Evolutionary conservation across 2,329 filamentous ascomycete genomes (phyloP), one percentile per base, ranked within the genome.

Genomic region (Nothophaeocryptopus gaeumannii): DNA sequence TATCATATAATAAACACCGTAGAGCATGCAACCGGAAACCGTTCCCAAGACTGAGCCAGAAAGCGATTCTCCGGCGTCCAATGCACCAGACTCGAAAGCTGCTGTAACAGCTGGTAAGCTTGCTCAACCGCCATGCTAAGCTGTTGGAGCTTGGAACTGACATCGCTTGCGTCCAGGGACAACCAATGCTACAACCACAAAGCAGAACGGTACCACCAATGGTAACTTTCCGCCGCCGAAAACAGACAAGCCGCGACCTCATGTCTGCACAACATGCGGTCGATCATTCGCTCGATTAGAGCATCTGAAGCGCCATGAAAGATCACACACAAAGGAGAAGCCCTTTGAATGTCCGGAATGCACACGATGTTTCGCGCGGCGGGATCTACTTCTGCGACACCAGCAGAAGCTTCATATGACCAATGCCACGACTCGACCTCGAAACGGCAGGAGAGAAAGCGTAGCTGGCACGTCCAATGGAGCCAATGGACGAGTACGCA

Each of bases 341-440:
- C 93, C 93, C 1, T 99, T 99, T 63, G 90, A 96, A 72, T 99
- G 93, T 65, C 89, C 89, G 26, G 89, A 97, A 70, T 99, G 93
- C 72, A 81, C 89, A 33, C 78, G 93, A 72, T 97, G 93, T 74
- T 99, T 99, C 72, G 93, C 93, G 53, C 84, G 93, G 54, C 84
- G 93, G 59, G 93, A 99, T 71, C 74, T 99, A 60, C 79, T 99
- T 47, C 76, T 99, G 59, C 84, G 93, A 52, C 93, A 99, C 72
- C 93, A 99, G 78, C 93, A 99, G 77, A 99, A 99, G 78, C 81
- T 99, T 40, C 93, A 99, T 69, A 89, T 95, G 78, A 89, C 89
- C 20, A 88, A 89, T 10, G 90, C 90, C 0, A 88, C 93, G 5
- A 90, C 90, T 39, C 83, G 91, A 53, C 90, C 91, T 39, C 84